phyloP scores from a whole-genome alignment of 257 asterid genomes.

The Hygrophila difformis region DNA sequence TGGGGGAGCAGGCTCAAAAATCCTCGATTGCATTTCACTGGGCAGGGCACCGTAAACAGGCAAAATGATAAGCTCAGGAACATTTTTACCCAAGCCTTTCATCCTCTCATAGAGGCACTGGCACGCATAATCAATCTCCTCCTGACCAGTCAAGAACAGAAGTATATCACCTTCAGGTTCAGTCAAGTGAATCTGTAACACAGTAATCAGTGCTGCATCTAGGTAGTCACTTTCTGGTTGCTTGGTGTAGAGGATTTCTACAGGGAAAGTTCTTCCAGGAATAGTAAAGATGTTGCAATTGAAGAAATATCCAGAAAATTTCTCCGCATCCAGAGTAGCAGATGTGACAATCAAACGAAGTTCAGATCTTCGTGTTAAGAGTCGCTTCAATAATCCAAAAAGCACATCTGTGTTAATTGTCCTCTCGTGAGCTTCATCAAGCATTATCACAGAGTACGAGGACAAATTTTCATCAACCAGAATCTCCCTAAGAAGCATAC shows the following conservation, averaged over 20 bases:
- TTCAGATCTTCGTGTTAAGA: conserved; percentile 54
- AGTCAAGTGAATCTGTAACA: conserved; percentile 64
- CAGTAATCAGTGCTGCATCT: conserved; percentile 59
- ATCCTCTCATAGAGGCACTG: conserved; percentile 68
- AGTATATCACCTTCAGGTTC: conserved; percentile 78
- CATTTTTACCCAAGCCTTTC: conserved; percentile 67
- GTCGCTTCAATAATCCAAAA: conserved; percentile 58
- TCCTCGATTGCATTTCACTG: conserved; percentile 74
- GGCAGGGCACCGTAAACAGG: conserved; percentile 74
- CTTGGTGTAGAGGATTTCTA: conserved; percentile 63
- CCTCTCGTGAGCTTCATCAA: conserved; percentile 79
- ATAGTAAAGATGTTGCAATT: conserved; percentile 73
- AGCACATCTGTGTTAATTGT: conserved; percentile 69
- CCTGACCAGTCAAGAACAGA: conserved; percentile 74
- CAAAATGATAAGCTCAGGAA: conserved; percentile 63
- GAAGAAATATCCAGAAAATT: conserved; percentile 65
- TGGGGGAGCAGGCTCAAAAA: conserved; percentile 72
- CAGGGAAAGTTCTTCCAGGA: conserved; percentile 74
- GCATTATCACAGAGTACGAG: conserved; percentile 66
- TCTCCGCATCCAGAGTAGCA: conserved; percentile 73
- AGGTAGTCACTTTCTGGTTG: conserved; percentile 80
- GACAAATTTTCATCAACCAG: conserved; percentile 50
- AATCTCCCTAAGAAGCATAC: conserved; percentile 72
- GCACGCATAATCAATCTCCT: conserved; percentile 71
- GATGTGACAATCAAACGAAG: conserved; percentile 70